Percentiles rank a stretch among this genome's conserved stretches.
Conservation (phyloP, 495 filamentous ascomycete genomes). For the Trichoderma orchidacearum region DNA sequence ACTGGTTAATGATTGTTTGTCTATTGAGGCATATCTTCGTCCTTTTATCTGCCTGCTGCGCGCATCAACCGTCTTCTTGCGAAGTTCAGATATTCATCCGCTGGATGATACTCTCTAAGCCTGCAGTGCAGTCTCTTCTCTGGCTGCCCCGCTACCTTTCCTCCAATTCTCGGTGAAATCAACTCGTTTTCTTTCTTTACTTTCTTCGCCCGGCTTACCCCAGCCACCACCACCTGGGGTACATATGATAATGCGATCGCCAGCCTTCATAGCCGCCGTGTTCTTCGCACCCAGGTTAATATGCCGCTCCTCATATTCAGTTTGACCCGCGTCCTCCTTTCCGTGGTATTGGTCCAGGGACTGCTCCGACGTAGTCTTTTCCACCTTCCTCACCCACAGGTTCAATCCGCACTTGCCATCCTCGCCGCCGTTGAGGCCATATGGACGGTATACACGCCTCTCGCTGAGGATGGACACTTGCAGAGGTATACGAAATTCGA, state of each 20-base stretch:
- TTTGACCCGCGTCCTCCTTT: constrained; percentile 13
- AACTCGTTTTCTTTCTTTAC: constrained; percentile 17
- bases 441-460: constrained; percentile 73
- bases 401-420: constrained; percentile 72
- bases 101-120: constrained; percentile 9
- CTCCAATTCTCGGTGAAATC: constrained; percentile 44
- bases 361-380: constrained; percentile 30
- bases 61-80: neutral
- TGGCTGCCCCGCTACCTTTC: constrained; percentile 38
- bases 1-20: neutral
- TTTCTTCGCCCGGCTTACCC: constrained; percentile 46
- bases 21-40: too few species aligned
- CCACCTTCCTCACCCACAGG: constrained; percentile 65
- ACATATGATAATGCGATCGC: constrained; percentile 69
- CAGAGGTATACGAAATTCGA: constrained; percentile 83
- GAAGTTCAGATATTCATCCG: neutral
- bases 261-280: constrained; percentile 70
- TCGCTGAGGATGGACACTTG: constrained; percentile 85
- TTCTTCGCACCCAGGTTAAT: constrained; percentile 93
- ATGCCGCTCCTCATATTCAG: constrained; percentile 45
- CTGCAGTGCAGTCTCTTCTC: constrained; percentile 30
- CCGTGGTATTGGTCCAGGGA: constrained; percentile 19
- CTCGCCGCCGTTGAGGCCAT: constrained; percentile 78
- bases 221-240: constrained; percentile 67
- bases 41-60: too few species aligned